These are phyloP conservation scores for Nannochloris sp. DNA, from an alignment of 139 green algal species.

Conservation along the genomic window DNA sequence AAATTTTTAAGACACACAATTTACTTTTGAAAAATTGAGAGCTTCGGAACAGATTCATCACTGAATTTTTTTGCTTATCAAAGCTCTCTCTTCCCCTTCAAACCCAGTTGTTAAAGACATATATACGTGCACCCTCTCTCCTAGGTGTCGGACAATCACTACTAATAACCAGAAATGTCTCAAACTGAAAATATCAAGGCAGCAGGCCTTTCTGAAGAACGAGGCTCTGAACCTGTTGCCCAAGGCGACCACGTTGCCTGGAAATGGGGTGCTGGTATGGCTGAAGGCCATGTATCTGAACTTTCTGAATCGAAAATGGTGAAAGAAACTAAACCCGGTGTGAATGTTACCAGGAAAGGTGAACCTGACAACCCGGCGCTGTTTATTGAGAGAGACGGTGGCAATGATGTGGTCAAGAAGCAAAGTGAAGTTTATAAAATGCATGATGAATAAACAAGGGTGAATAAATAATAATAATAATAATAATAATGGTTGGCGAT, in stretches of 20 bases:
- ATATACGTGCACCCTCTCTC: too few species aligned
- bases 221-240: not conserved
- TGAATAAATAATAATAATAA: too few species aligned
- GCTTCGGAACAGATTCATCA: too few species aligned
- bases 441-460: not conserved
- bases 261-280: not conserved
- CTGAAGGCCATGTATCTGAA: not conserved
- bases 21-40: too few species aligned
- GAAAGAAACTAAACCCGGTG: not conserved
- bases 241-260: not conserved
- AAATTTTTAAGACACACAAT: too few species aligned
- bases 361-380: not conserved
- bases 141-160: too few species aligned
- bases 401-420: not conserved
- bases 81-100: too few species aligned
- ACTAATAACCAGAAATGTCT: not conserved
- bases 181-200: not conserved
- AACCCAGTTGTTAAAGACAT: too few species aligned
- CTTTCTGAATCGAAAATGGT: not conserved
- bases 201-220: not conserved
- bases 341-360: not conserved
- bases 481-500: too few species aligned
- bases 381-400: not conserved
- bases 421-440: conserved; percentile 2
- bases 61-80: too few species aligned